A percentile compares a stretch with the other conserved stretches of the same genome.
These are phyloP conservation scores for Aspergillus avenaceus DNA, from an alignment of 495 filamentous ascomycete species.

Conservation along the genomic window DNA sequence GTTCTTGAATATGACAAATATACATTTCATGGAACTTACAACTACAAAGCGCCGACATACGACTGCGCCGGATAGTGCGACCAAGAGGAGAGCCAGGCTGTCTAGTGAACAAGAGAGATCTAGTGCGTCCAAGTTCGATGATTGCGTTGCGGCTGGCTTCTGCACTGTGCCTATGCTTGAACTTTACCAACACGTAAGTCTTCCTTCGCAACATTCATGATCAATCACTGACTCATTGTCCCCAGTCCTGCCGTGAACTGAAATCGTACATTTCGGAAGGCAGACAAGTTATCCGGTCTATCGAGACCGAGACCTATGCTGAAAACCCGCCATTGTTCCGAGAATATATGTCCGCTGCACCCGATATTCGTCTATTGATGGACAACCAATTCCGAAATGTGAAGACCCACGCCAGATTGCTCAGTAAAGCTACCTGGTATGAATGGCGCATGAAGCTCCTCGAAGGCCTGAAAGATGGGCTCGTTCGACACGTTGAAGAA, in stretches of 20 bases:
- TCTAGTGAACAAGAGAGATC: slow-evolving; percentile 38
- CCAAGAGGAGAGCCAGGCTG: slow-evolving; percentile 31
- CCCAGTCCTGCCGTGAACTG: slow-evolving; percentile 84
- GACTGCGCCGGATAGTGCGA: slow-evolving; percentile 54
- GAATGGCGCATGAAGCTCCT: slow-evolving; percentile 93
- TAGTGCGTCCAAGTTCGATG: slow-evolving; percentile 54
- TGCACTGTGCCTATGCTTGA: slow-evolving; percentile 92
- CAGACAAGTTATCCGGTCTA: slow-evolving; percentile 77
- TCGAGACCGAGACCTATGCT: slow-evolving; percentile 79
- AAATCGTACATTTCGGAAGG: slow-evolving; percentile 94
- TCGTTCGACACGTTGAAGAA: slow-evolving; percentile 67
- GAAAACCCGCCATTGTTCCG: slow-evolving; percentile 88
- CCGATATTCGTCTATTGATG: slow-evolving; percentile 80
- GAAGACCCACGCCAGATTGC: slow-evolving; percentile 82
- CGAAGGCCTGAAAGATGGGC: slow-evolving; percentile 72
- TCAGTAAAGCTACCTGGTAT: slow-evolving; percentile 96
- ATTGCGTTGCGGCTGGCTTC: slow-evolving; percentile 80
- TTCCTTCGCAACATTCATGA: not conserved
- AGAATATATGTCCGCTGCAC: slow-evolving; percentile 83
- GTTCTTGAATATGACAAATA: slow-evolving; percentile 91
- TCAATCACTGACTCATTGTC: slow-evolving; percentile 30
- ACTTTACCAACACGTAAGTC: slow-evolving; percentile 83
- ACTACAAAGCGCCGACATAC: slow-evolving; percentile 92
- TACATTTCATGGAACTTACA: slow-evolving; percentile 93
- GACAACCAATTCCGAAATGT: slow-evolving; percentile 96